These are phyloP conservation scores for Ogataea methanolica DNA, from an alignment of 805 yeast species.

Conservation along the genomic window DNA sequence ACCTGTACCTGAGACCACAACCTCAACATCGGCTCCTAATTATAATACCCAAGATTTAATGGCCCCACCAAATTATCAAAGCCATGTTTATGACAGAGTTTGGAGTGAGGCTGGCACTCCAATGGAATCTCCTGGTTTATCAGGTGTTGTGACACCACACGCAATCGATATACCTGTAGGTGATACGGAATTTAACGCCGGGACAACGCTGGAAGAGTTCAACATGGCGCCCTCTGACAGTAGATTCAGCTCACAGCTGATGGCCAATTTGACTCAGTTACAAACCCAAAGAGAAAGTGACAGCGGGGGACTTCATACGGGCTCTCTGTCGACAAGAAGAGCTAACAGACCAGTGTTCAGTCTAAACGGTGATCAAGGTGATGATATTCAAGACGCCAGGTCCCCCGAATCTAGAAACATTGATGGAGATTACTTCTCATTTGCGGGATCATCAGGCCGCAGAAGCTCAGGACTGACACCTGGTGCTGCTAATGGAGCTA, in stretches of 20 bases:
- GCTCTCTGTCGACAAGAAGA: conserved; percentile 3
- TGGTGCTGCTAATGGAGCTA: background rate
- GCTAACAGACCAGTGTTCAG: conserved; percentile 28
- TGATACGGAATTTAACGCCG: background rate
- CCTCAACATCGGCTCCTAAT: background rate
- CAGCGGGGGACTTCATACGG: conserved; percentile 4
- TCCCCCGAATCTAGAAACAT: background rate
- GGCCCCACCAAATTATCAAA: conserved; percentile 86
- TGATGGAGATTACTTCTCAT: conserved; percentile 1
- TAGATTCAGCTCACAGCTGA: conserved; percentile 31
- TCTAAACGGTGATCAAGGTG: conserved; percentile 11
- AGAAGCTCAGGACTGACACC: background rate
- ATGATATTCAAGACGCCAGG: background rate
- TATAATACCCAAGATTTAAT: conserved; percentile 39
- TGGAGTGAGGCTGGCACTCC: conserved; percentile 62
- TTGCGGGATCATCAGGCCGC: background rate
- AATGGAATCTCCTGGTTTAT: conserved; percentile 38
- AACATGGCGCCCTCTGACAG: conserved; percentile 22
- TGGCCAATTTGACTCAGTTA: conserved; percentile 48
- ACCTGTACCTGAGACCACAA: background rate
- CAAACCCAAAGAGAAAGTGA: conserved; percentile 45
- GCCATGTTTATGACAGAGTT: conserved; percentile 74
- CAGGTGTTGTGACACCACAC: conserved; percentile 29
- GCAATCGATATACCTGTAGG: conserved; percentile 5
- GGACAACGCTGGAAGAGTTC: conserved; percentile 17